A percentile compares a stretch with the other conserved stretches of the same genome.
Conservation (phyloP, 1,284 basidiomycete species). For the Crucibulum parvulum region DNA sequence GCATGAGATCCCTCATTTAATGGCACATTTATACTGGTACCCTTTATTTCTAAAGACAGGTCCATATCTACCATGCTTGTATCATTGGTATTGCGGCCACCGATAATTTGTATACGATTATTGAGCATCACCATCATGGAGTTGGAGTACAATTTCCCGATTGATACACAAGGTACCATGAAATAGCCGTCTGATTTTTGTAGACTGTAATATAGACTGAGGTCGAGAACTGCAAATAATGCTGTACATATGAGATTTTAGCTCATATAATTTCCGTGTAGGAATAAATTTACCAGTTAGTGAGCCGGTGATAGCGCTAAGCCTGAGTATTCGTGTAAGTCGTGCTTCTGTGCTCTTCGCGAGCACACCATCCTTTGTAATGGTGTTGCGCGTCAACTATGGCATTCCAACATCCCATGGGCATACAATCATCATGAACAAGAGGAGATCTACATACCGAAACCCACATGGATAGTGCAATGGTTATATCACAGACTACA, state of each 20-base stretch:
- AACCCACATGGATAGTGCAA: slow-evolving; percentile 4
- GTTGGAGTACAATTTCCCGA: slow-evolving; percentile 21
- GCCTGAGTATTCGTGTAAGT: too few species aligned
- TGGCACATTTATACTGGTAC: too few species aligned
- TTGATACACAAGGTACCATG: slow-evolving; percentile 14
- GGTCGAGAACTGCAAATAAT: slow-evolving; percentile 11
- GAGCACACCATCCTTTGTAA: too few species aligned
- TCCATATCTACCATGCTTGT: too few species aligned
- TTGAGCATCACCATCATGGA: slow-evolving; percentile 21
- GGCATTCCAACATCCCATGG: too few species aligned
- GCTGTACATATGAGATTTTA: slow-evolving; percentile 3
- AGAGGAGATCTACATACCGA: too few species aligned
- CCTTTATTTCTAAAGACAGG: too few species aligned
- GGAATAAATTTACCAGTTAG: slow-evolving; percentile 16
- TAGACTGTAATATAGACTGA: slow-evolving; percentile 6
- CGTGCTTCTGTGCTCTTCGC: too few species aligned
- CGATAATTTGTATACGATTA: slow-evolving; percentile 12
- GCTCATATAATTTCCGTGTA: not conserved
- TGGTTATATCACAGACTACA: slow-evolving; percentile 19
- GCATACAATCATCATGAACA: too few species aligned
- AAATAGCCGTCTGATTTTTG: slow-evolving; percentile 10
- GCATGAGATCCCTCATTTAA: too few species aligned
- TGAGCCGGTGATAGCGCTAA: too few species aligned
- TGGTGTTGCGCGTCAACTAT: too few species aligned
- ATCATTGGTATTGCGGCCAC: not conserved